Conservation (phyloP, 2,329 filamentous ascomycete genomes). For the Claviceps sp. region DNA sequence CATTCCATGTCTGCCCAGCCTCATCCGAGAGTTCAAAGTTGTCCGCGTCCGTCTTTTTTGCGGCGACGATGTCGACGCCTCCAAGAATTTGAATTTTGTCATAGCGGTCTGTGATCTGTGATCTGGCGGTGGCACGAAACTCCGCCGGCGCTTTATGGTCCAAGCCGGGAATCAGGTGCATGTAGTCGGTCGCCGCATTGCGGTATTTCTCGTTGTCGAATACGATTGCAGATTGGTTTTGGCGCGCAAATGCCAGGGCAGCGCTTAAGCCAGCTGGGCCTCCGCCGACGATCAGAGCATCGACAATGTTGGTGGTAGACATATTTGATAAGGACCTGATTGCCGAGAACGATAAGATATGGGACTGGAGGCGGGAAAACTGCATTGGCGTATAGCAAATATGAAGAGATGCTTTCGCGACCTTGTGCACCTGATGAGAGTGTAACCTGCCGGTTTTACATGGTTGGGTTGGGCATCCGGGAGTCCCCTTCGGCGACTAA, state of each 20-base stretch:
- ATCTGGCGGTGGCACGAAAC: slow-evolving; percentile 21
- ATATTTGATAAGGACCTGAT: neutral
- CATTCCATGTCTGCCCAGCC: slow-evolving; percentile 27
- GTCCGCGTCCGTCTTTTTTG: slow-evolving; percentile 15
- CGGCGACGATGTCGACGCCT: slow-evolving; percentile 20
- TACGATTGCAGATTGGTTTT: slow-evolving; percentile 32
- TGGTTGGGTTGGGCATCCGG: too few relatives aligned
- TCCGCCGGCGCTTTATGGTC: slow-evolving; percentile 24
- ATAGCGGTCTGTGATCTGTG: neutral
- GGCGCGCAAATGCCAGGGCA: slow-evolving; percentile 33
- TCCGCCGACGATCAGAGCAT: slow-evolving; percentile 36
- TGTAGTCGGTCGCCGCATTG: slow-evolving; percentile 31
- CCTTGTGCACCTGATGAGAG: too few relatives aligned
- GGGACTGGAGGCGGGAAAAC: too few relatives aligned
- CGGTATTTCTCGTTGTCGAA: slow-evolving; percentile 38
- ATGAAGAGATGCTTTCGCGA: too few relatives aligned
- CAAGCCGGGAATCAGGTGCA: slow-evolving; percentile 31
- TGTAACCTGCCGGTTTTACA: too few relatives aligned
- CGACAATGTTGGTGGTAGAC: slow-evolving; percentile 11
- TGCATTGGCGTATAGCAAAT: too few relatives aligned
- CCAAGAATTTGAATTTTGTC: slow-evolving; percentile 23
- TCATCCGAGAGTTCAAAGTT: slow-evolving; percentile 27
- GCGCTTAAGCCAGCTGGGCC: slow-evolving; percentile 37
- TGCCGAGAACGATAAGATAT: neutral
- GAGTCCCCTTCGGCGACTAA: too few relatives aligned